A percentile compares a stretch with the other conserved stretches of the same genome.
Conservation (phyloP, 2,329 filamentous ascomycete species). For the Tolypocladium cylindrosporum region DNA sequence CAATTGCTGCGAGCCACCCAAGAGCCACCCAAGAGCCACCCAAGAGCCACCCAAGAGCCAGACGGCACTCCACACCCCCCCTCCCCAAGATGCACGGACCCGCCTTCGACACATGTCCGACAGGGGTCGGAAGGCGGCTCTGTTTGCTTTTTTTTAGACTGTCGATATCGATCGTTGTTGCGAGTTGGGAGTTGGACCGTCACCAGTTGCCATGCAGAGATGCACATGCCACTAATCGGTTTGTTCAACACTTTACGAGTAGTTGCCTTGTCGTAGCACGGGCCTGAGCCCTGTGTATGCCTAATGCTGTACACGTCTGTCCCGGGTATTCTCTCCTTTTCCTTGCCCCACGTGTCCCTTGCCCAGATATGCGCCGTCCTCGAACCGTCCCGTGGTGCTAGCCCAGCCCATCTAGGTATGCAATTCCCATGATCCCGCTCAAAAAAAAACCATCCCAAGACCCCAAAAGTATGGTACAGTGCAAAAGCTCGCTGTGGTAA, state of each 20-base stretch:
- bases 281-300: neutral
- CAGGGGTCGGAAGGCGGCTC: conserved; percentile 1
- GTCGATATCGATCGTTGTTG: no score
- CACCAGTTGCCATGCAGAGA: neutral
- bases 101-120: conserved; percentile 6
- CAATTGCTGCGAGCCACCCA: neutral
- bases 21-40: neutral
- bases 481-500: neutral
- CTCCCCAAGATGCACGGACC: conserved; percentile 1
- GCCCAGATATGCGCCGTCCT: neutral
- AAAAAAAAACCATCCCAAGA: neutral
- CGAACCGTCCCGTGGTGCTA: neutral
- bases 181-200: neutral
- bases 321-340: neutral
- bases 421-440: neutral
- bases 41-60: neutral
- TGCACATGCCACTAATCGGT: neutral
- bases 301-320: neutral
- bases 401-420: neutral
- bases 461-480: neutral
- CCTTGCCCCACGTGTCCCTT: neutral
- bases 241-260: neutral
- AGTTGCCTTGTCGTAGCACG: neutral
- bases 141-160: neutral
- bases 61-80: neutral